Base-by-base conservation (phyloP, 2,329 filamentous ascomycete species). In the Ophiocordyceps unilateralis region DNA sequence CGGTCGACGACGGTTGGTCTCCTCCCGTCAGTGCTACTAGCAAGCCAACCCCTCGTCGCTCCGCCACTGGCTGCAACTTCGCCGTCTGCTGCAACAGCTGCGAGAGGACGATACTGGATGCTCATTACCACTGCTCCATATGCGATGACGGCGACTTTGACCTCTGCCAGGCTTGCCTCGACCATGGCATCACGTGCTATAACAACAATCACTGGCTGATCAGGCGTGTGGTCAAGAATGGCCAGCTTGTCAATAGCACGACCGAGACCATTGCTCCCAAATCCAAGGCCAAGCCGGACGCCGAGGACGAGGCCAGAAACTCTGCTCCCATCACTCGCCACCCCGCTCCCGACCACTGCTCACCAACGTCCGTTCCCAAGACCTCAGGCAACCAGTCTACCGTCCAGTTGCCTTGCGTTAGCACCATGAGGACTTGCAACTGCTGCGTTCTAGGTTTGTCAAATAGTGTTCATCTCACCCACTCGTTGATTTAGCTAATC, bases 141-240 rank as follows among this genome's bases (percentile, higher is more conserved):
- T 98, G 91, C 58, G 86, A 96, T 49, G 76, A 82, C 45, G 91
- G 89, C 36, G 91, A 98, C 60, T 98, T 88, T 55, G 91, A 98
- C 56, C 74, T 98, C 24, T 98, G 93, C 69, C 72, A 78, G 49
- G 61, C 68, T 6, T 98, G 91, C 55, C 76, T 95, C 40, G 72
- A 78, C 41, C 66, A 70, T 37, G 88, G 88, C 48, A 70, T 82
- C 45, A 74, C 83, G 36, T 98, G 93, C 67, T 74, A 78, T 48
- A 79, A 79, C 45, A 73, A 80, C 24, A 74, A 77, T 48, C 91
- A 98, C 65, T 95, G 87, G 88, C 70, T 98, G 62, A 89, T 96
- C 60, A 95, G 93, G 74, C 81, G 91, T 45, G 78, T 76, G 48
- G 76, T 94, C 48, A 71, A 80, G 54, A 73, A 87, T 46, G 89